Conservation (phyloP, 257 asterid genomes). For the Rauvolfia tetraphylla region DNA sequence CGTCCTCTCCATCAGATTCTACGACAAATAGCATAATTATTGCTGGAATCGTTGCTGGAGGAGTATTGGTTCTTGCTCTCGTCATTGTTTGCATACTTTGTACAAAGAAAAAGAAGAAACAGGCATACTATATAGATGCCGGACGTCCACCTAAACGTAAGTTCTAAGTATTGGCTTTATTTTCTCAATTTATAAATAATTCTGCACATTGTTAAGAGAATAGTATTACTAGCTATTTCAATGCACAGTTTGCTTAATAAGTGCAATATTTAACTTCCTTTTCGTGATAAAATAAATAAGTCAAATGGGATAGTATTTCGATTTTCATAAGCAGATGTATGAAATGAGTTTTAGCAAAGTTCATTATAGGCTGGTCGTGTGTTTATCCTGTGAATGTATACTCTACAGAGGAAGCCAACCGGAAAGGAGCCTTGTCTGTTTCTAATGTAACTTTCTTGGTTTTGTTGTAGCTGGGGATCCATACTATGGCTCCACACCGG, state of each 20-base stretch:
- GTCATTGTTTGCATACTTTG: slow-evolving; percentile 25
- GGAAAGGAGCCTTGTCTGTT: neutral
- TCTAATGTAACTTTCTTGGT: neutral
- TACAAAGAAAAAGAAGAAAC: slow-evolving; percentile 34
- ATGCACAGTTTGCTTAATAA: too few relatives aligned
- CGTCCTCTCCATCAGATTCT: slow-evolving; percentile 16
- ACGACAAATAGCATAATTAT: slow-evolving; percentile 11
- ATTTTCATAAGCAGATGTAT: too few relatives aligned
- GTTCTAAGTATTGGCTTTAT: neutral
- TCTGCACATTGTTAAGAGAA: neutral
- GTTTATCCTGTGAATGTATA: too few relatives aligned
- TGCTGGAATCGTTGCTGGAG: slow-evolving; percentile 28
- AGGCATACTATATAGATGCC: slow-evolving; percentile 23
- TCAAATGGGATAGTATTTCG: neutral
- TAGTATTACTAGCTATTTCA: too few relatives aligned
- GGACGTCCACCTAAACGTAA: slow-evolving; percentile 30
- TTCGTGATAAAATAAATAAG: too few relatives aligned
- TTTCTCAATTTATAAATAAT: neutral
- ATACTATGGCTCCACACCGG: slow-evolving; percentile 19
- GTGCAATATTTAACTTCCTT: neutral
- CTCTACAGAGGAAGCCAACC: neutral
- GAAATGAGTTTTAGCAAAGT: neutral
- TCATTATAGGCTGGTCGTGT: too few relatives aligned
- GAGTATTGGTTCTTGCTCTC: slow-evolving; percentile 23
- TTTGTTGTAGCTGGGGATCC: slow-evolving; percentile 20